Conservation (phyloP, 352 stramenopile genomes). For the Pythium folliculosum region DNA sequence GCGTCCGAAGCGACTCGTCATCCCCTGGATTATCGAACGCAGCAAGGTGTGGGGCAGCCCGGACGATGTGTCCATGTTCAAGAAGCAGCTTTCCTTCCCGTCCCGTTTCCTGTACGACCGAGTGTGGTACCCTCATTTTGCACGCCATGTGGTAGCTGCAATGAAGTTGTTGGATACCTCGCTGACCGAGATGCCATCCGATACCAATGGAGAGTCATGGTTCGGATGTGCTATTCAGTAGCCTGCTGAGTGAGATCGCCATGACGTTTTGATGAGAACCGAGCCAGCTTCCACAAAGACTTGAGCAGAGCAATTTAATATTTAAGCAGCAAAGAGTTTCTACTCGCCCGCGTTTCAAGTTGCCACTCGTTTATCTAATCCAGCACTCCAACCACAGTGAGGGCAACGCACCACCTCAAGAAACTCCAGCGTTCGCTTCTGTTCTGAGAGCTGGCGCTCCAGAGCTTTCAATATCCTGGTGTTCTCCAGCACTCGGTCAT, state of each 20-base stretch:
- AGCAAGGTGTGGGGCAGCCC: constrained; percentile 68
- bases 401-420: constrained; percentile 37
- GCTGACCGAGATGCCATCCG: constrained; percentile 32
- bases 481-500: constrained; percentile 32
- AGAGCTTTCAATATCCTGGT: constrained; percentile 32
- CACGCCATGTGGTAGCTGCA: constrained; percentile 58
- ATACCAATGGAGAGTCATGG: constrained; percentile 51
- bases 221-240: constrained; percentile 71
- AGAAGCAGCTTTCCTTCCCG: constrained; percentile 74
- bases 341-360: neutral
- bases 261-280: neutral
- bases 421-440: constrained; percentile 43
- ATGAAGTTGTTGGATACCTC: constrained; percentile 73
- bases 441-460: constrained; percentile 28
- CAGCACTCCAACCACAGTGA: constrained; percentile 26
- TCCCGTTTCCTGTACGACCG: constrained; percentile 79
- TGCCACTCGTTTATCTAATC: neutral
- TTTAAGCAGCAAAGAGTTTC: constrained; percentile 18
- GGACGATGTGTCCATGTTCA: constrained; percentile 60
- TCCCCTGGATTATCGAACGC: constrained; percentile 83
- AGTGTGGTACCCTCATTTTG: constrained; percentile 76
- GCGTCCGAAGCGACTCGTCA: constrained; percentile 66
- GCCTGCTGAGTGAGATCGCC: constrained; percentile 4
- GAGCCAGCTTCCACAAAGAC: neutral
- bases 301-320: constrained; percentile 10